Evolutionary conservation across 148 eudicot genomes (phyloP), one percentile per base, ranked within the genome.

Genomic region (Oxyria digyna): DNA sequence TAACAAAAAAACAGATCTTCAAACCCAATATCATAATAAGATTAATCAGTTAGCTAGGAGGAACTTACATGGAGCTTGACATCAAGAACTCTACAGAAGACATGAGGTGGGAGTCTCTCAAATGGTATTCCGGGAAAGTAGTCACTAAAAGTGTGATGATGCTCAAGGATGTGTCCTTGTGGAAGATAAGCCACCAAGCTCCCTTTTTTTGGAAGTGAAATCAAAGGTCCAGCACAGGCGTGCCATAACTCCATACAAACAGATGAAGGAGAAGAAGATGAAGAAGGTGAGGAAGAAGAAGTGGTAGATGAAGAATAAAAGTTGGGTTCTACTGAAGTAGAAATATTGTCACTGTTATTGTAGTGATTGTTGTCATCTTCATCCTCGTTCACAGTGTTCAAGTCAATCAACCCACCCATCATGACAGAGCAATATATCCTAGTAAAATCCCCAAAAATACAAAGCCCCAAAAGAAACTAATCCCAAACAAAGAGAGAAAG

Each of bases 181-280:
- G 96, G 97, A 15, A 94, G 77, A 77, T 94, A 94, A 41, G 91
- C 89, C 42, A 94, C 93, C 31, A 81, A 76, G 70, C 84, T 82
- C 3, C 96, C 93, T 71, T 85, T 94, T 79, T 83, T 91, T 40
- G 99, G 99, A 42, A 88, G 62, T 55, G 96, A 84, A 46, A 85
- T 82, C 33, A 82, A 33, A 14, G 97, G 96, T 6, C 99, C 99
- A 4, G 97, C 99, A 75, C 99, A 91, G 23, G 99, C 99, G 75
- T 94, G 99, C 99, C 96, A 91, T 1, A 91, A 86, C 88, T 93
- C 98, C 96, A 93, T 82, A 82, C 96, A 88, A 71, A 89, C 95
- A 68, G 79, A 64, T 29, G 85, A 59, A 24, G 79, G 37, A 35
- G 76, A 65, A 11, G 79, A 21, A 57, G 81, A 72, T 12, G 75